These are phyloP conservation scores for Clonostachys solani DNA, from an alignment of 2,329 filamentous ascomycete species.

Conservation along the genomic window DNA sequence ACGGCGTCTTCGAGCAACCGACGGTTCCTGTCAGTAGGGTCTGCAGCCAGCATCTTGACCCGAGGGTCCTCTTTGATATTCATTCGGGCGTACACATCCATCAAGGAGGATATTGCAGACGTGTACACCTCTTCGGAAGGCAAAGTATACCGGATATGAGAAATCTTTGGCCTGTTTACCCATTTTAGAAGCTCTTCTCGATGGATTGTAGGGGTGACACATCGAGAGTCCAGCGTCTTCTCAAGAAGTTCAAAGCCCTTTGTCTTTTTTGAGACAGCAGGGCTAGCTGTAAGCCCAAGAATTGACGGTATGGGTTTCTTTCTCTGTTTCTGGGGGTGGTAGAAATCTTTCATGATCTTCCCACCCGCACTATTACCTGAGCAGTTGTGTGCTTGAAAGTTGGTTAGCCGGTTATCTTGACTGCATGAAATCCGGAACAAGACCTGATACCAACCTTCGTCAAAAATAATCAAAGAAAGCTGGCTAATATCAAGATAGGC, in stretches of 20 bases:
- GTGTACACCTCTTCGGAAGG: slow-evolving; percentile 12
- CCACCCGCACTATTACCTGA: slow-evolving; percentile 58
- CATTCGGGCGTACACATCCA: slow-evolving; percentile 31
- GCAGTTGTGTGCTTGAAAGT: slow-evolving; percentile 68
- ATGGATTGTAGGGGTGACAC: slow-evolving; percentile 64
- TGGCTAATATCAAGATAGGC: slow-evolving; percentile 64
- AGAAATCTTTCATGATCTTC: slow-evolving; percentile 70
- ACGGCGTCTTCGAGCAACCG: slow-evolving; percentile 30
- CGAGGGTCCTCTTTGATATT: slow-evolving; percentile 60
- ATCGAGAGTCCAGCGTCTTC: slow-evolving; percentile 63
- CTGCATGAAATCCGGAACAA: no score
- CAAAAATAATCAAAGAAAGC: slow-evolving; percentile 71
- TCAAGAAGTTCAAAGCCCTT: slow-evolving; percentile 60
- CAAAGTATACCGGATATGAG: slow-evolving; percentile 21
- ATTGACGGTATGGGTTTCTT: slow-evolving; percentile 55
- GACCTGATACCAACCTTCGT: slow-evolving; percentile 59
- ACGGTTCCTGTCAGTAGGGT: slow-evolving; percentile 33
- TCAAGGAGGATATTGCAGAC: slow-evolving; percentile 37
- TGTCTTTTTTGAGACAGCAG: slow-evolving; percentile 57
- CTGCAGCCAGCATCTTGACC: slow-evolving; percentile 38
- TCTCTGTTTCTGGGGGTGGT: slow-evolving; percentile 42
- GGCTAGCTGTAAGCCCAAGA: slow-evolving; percentile 78
- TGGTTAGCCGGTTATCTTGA: background rate
- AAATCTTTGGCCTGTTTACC: slow-evolving; percentile 62
- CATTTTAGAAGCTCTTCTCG: slow-evolving; percentile 64